phyloP scores from a whole-genome alignment of 306 rosid species.

The Pyrus pyrifolia region DNA sequence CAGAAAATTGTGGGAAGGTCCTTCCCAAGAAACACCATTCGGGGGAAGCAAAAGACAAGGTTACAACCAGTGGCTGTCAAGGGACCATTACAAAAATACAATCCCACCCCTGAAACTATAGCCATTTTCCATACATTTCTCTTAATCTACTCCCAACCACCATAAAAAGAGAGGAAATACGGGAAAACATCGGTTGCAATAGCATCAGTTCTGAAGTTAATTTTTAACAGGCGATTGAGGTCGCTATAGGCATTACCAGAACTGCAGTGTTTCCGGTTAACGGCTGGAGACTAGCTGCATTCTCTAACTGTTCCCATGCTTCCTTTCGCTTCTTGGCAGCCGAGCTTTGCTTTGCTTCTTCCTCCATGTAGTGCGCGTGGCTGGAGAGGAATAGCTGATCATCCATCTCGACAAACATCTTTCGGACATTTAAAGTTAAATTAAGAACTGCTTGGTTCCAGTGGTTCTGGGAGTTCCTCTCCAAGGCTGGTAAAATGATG shows the following conservation, averaged over 20 bases:
- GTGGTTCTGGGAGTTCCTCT: conserved; percentile 66
- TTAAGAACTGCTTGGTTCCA: conserved; percentile 92
- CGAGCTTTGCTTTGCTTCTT: conserved; percentile 40
- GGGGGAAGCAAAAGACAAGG: conserved; percentile 22
- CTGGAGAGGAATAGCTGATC: conserved; percentile 63
- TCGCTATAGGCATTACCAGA: conserved; percentile 53
- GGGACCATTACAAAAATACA: conserved; percentile 23
- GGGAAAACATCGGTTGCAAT: conserved; percentile 15
- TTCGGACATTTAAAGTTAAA: conserved; percentile 66
- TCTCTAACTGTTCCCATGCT: conserved; percentile 74
- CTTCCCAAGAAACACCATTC: conserved; percentile 25
- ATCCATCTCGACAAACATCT: conserved; percentile 89
- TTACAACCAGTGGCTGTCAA: conserved; percentile 42
- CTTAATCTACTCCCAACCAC: conserved; percentile 24
- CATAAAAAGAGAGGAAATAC: conserved; percentile 13
- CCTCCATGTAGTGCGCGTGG: conserved; percentile 53
- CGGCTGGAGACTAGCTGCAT: conserved; percentile 64
- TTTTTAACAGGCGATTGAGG: conserved; percentile 34
- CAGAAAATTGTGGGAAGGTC: conserved; percentile 34
- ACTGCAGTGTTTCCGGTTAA: conserved; percentile 76
- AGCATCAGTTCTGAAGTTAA: conserved; percentile 11
- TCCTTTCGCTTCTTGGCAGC: conserved; percentile 59
- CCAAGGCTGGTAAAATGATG: conserved; percentile 68
- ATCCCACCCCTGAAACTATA: conserved; percentile 25
- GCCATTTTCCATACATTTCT: conserved; percentile 37